Conservation (phyloP, 2,329 filamentous ascomycete genomes). For the Cytospora chrysosperma region DNA sequence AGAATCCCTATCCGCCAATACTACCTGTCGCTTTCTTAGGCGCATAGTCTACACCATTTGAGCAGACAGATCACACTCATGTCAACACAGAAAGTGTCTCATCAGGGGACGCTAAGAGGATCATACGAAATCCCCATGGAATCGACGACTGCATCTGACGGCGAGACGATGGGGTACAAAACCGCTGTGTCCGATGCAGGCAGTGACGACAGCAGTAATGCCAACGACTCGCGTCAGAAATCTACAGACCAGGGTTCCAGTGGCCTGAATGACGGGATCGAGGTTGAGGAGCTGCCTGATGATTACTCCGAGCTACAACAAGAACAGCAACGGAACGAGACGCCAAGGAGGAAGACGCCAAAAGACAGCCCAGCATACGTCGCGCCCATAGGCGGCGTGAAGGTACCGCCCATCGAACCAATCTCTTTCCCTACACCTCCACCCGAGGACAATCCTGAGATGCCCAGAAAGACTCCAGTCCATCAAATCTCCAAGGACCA, state of each 20-base stretch:
- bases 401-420: constrained; percentile 37
- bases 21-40: background rate
- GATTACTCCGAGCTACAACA: constrained; percentile 1
- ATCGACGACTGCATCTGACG: constrained; percentile 1
- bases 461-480: constrained; percentile 31
- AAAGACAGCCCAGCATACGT: constrained; percentile 37
- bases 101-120: constrained; percentile 13
- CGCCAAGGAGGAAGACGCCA: constrained; percentile 18
- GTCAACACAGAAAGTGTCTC: constrained; percentile 10
- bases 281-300: constrained; percentile 17
- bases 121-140: constrained; percentile 20
- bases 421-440: constrained; percentile 27
- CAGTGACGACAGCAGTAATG: constrained; percentile 1
- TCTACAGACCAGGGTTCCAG: background rate
- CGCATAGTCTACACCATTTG: background rate
- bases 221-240: background rate
- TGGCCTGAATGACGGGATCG: constrained; percentile 18
- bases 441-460: background rate
- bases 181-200: constrained; percentile 11
- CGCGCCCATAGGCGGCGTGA: constrained; percentile 38
- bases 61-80: background rate
- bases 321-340: constrained; percentile 8
- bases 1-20: background rate
- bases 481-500: constrained; percentile 30
- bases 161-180: constrained; percentile 3